Conservation (phyloP, 1,284 basidiomycete genomes). For the Heimioporus retisporus region DNA sequence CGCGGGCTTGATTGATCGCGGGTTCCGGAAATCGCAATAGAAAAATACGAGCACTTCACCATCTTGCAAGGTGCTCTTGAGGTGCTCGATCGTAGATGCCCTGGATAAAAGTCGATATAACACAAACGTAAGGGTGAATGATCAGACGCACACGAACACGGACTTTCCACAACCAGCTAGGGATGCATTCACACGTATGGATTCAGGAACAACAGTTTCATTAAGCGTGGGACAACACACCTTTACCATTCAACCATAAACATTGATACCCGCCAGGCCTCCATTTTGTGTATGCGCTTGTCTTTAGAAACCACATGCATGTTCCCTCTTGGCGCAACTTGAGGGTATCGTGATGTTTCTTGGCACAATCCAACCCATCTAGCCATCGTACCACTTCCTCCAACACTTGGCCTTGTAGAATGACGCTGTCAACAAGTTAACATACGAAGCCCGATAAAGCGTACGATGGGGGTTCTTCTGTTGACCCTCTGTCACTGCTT, state of each 20-base stretch:
- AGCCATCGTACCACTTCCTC: slow-evolving; percentile 10
- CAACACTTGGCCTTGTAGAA: background rate
- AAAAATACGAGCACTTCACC: slow-evolving; percentile 1
- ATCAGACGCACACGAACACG: slow-evolving; percentile 4
- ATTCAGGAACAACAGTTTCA: background rate
- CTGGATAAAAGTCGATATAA: background rate
- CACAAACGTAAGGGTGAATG: background rate
- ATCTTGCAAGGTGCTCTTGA: background rate
- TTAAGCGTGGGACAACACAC: background rate
- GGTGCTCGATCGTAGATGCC: slow-evolving; percentile 10
- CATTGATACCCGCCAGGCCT: slow-evolving; percentile 4
- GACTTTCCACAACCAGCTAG: slow-evolving; percentile 17
- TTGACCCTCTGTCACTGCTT: background rate
- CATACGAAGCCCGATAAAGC: too few relatives aligned
- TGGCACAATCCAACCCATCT: background rate
- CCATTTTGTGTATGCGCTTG: slow-evolving; percentile 10
- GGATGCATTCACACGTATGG: too few relatives aligned
- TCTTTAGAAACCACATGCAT: slow-evolving; percentile 8
- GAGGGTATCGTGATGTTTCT: slow-evolving; percentile 9
- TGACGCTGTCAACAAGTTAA: too few relatives aligned
- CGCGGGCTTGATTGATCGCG: background rate
- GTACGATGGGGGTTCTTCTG: background rate
- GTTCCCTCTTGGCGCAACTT: slow-evolving; percentile 8
- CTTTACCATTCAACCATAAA: slow-evolving; percentile 16
- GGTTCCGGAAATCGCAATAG: slow-evolving; percentile 13